Evolutionary conservation across 495 filamentous ascomycete species (phyloP).

Genomic region (Pyrenopolyporus hunteri): DNA sequence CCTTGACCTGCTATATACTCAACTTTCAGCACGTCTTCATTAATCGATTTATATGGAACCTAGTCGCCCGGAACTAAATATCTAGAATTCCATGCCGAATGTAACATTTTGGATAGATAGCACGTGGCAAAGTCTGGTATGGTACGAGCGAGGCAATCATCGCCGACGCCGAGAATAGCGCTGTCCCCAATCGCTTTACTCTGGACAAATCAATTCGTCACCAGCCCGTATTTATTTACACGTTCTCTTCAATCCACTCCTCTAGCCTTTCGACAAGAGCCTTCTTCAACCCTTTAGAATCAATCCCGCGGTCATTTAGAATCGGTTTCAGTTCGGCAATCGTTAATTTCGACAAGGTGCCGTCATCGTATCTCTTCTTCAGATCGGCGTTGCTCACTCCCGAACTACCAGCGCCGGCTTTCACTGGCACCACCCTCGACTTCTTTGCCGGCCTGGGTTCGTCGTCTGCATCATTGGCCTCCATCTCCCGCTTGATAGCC

Average conservation of each 20-base stretch:
- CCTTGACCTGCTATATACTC: no score
- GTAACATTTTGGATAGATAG: no score
- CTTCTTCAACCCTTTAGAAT: conserved; percentile 72
- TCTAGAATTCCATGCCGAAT: no score
- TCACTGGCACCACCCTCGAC: conserved; percentile 39
- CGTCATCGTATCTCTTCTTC: conserved; percentile 62
- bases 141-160: no score
- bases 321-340: conserved; percentile 73
- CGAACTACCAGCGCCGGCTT: conserved; percentile 31
- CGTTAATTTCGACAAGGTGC: conserved; percentile 71
- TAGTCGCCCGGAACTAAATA: no score
- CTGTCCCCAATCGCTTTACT: not conserved
- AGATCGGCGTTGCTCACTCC: conserved; percentile 62
- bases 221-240: conserved; percentile 22
- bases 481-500: conserved; percentile 52
- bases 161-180: no score
- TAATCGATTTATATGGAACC: no score
- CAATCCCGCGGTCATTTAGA: conserved; percentile 65
- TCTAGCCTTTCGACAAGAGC: conserved; percentile 81
- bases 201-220: not conserved
- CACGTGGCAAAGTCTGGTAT: no score
- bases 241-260: conserved; percentile 70
- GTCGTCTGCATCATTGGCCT: conserved; percentile 43
- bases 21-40: no score
- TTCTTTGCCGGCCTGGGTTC: conserved; percentile 50